Percentiles rank a stretch among this genome's conserved stretches.
Evolutionary conservation across 2,329 filamentous ascomycete species (phyloP).

Genomic region (Fusarium verrucosum): DNA sequence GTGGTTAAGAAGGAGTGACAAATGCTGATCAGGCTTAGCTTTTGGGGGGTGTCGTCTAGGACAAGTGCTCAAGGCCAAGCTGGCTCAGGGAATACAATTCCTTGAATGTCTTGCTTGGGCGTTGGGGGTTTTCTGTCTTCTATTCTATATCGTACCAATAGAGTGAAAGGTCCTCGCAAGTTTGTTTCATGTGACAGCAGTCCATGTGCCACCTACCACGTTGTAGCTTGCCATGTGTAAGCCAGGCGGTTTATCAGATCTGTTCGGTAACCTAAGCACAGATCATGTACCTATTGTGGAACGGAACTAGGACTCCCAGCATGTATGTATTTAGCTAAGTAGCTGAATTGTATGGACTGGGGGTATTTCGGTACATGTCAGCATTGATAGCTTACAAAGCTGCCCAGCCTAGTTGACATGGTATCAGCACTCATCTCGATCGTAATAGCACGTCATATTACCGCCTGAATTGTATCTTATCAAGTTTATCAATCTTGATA

Average conservation of each 20-base stretch:
- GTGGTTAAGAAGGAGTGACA: conserved; percentile 44
- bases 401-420: too few relatives aligned
- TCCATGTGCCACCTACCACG: neutral
- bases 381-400: neutral
- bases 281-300: neutral
- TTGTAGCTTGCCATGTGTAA: neutral
- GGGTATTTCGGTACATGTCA: neutral
- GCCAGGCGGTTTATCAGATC: neutral
- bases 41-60: neutral
- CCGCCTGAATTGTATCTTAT: too few relatives aligned
- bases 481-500: neutral
- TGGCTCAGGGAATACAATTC: neutral
- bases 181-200: neutral
- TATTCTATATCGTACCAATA: neutral
- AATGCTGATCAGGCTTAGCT: neutral
- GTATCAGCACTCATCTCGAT: neutral
- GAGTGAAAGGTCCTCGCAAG: neutral
- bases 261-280: neutral
- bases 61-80: neutral
- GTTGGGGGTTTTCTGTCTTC: neutral
- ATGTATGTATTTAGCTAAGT: too few relatives aligned
- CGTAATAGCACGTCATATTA: neutral
- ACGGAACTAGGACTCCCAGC: neutral
- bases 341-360: neutral
- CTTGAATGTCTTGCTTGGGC: neutral